Percentiles rank a stretch among this genome's conserved stretches.
Evolutionary conservation across 78 protist genomes (phyloP).

Genomic region (Bodo saltans): DNA sequence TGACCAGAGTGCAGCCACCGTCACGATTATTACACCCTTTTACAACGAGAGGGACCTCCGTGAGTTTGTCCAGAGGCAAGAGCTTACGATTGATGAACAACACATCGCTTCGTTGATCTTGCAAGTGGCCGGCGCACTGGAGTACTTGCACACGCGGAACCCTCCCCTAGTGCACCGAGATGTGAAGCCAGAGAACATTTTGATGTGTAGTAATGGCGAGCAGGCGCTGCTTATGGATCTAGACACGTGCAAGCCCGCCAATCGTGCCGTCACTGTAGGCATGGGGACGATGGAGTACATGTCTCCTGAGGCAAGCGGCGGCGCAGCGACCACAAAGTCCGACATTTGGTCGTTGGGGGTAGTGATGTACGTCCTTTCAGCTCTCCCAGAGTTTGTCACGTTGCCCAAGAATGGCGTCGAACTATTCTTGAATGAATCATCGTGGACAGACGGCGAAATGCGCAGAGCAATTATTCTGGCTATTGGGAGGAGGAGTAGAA

Average conservation of each 20-base stretch:
- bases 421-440: neutral
- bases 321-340: neutral
- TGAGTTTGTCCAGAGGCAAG: neutral
- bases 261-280: neutral
- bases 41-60: slow-evolving; percentile 1
- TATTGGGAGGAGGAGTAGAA: no score
- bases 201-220: slow-evolving; percentile 1
- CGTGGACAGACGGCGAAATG: neutral
- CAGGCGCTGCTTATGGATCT: neutral
- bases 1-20: neutral
- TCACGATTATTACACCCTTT: slow-evolving; percentile 2
- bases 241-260: no score
- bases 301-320: slow-evolving; percentile 58
- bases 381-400: neutral
- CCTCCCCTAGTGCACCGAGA: slow-evolving; percentile 19
- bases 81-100: neutral
- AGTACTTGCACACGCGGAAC: slow-evolving; percentile 11
- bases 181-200: slow-evolving; percentile 17
- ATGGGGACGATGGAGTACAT: slow-evolving; percentile 45
- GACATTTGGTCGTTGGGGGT: slow-evolving; percentile 49
- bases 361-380: slow-evolving; percentile 20
- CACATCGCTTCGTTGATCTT: neutral
- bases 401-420: neutral
- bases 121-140: neutral
- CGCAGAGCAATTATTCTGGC: neutral